These are phyloP conservation scores for Citrus inodora DNA, from an alignment of 345 rosid genomes.

Conservation along the genomic window DNA sequence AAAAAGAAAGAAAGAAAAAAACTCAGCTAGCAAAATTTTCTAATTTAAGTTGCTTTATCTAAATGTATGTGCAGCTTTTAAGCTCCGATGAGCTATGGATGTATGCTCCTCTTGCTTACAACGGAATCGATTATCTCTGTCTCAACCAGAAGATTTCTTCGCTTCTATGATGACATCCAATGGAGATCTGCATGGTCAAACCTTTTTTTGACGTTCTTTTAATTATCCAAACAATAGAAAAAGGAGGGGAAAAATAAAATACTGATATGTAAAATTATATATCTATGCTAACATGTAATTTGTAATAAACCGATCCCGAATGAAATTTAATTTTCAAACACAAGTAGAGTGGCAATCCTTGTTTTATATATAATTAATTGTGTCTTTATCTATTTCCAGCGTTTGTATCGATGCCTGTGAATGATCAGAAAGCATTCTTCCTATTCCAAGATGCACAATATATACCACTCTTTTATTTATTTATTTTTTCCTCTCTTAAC, in stretches of 20 bases:
- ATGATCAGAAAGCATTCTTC: background rate
- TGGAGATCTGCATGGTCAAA: background rate
- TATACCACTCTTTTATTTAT: too few species aligned
- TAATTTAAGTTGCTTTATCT: background rate
- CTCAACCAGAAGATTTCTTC: constrained; percentile 62
- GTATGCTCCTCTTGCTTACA: constrained; percentile 93
- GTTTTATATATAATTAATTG: background rate
- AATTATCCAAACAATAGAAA: background rate
- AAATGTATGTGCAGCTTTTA: constrained; percentile 48
- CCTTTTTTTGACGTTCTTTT: background rate
- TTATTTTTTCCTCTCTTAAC: too few species aligned
- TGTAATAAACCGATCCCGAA: background rate
- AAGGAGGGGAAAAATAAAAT: background rate
- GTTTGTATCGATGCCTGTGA: background rate
- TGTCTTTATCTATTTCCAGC: background rate
- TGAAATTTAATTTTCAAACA: background rate
- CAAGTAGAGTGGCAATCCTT: background rate
- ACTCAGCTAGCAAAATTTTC: background rate
- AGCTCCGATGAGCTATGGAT: constrained; percentile 98
- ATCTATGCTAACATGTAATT: constrained; percentile 2
- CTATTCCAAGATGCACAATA: too few species aligned
- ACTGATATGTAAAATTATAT: background rate
- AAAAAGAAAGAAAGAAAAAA: too few species aligned
- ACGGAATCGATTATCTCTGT: constrained; percentile 65
- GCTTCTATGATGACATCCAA: constrained; percentile 19